Percentiles rank a stretch among this genome's conserved stretches.
Evolutionary conservation across 148 eudicot species (phyloP).

Genomic region (Rhododendron ferrugineum): DNA sequence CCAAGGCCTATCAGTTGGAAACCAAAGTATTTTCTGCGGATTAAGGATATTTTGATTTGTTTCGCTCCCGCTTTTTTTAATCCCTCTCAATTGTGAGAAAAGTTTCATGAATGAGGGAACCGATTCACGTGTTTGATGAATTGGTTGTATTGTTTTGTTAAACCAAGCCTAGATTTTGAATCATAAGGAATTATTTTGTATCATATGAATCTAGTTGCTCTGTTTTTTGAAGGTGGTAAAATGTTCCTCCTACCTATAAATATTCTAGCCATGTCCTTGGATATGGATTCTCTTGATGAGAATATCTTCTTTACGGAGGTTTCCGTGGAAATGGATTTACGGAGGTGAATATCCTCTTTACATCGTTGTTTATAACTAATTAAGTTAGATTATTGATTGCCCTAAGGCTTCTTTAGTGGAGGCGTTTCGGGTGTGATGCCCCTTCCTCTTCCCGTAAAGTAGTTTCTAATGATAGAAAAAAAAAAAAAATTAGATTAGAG

Average conservation of each 20-base stretch:
- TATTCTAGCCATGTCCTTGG: background rate
- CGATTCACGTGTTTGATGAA: background rate
- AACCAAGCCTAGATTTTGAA: background rate
- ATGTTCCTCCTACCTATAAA: background rate
- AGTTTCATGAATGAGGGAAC: background rate
- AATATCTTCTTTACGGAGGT: too few species aligned
- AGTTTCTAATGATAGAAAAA: too few species aligned
- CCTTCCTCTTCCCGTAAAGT: too few species aligned
- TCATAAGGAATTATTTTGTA: background rate
- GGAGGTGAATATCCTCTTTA: too few species aligned
- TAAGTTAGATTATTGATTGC: too few species aligned
- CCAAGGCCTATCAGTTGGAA: constrained; percentile 75
- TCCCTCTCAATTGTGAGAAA: background rate
- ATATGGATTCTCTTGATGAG: background rate
- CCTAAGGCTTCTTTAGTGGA: too few species aligned
- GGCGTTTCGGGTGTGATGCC: too few species aligned
- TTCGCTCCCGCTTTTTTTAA: background rate
- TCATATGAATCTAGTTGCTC: background rate
- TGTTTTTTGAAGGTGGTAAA: background rate
- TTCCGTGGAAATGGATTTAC: too few species aligned
- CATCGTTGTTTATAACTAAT: too few species aligned
- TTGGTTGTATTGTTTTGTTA: background rate
- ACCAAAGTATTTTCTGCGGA: constrained; percentile 57
- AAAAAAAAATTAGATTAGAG: too few species aligned
- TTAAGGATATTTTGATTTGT: constrained; percentile 7